These are phyloP conservation scores for Sporopachydermia lactativora DNA, from an alignment of 805 yeast species.

Conservation along the genomic window DNA sequence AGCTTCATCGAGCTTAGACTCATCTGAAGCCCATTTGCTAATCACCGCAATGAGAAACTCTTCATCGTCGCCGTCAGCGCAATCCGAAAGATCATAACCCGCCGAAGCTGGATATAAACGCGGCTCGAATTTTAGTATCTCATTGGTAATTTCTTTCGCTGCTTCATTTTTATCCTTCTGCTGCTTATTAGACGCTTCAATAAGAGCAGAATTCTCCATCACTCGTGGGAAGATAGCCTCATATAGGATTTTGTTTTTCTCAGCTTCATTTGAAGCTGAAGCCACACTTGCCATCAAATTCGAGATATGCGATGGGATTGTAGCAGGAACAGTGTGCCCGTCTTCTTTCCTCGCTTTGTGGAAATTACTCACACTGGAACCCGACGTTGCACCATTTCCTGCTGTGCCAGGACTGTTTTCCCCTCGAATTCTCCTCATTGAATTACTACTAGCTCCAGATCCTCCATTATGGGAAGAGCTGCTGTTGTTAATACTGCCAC, in stretches of 20 bases:
- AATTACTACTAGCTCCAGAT: no score
- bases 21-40: slow-evolving; percentile 1
- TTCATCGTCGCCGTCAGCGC: neutral
- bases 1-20: neutral
- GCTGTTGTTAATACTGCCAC: no score
- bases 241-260: neutral
- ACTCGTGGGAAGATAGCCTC: neutral
- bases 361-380: no score
- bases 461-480: no score
- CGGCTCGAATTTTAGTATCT: neutral
- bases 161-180: neutral
- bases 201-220: neutral
- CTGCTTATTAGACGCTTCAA: neutral
- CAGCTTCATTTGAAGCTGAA: neutral
- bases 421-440: no score
- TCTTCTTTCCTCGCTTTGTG: neutral
- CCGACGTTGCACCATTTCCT: no score
- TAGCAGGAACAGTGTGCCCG: neutral
- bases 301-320: neutral
- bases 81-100: neutral
- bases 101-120: neutral
- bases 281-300: slow-evolving; percentile 1
- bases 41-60: neutral
- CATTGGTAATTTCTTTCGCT: neutral
- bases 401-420: no score